phyloP scores from a whole-genome alignment of 1,284 basidiomycete species.

The Moesziomyces parantarcticus region DNA sequence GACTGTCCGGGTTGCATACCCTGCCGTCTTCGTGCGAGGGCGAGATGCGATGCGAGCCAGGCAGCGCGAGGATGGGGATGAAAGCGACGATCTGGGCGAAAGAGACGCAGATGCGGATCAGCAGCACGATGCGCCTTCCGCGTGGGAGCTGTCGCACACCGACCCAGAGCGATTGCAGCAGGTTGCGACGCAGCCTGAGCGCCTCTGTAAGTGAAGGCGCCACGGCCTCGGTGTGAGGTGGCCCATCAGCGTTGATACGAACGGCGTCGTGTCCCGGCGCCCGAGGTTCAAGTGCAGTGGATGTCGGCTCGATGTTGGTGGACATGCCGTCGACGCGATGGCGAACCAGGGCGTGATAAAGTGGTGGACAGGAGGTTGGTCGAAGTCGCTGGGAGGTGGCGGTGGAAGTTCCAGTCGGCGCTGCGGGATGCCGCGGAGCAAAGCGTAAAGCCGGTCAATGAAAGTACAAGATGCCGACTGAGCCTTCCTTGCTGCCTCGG shows the following conservation, averaged over 20 bases:
- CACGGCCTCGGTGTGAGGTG: background rate
- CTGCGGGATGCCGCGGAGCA: background rate
- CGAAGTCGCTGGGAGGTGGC: no score
- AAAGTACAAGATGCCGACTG: background rate
- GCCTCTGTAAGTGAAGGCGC: constrained; percentile 41
- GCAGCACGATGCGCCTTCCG: constrained; percentile 33
- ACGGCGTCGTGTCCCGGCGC: background rate
- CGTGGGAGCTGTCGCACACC: constrained; percentile 40
- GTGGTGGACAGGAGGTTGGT: background rate
- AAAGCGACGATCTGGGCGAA: constrained; percentile 45
- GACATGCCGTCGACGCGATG: constrained; percentile 20
- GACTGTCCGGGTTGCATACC: constrained; percentile 46
- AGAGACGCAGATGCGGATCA: constrained; percentile 28
- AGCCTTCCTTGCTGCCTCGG: background rate
- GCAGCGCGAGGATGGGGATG: constrained; percentile 34
- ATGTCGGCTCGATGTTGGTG: constrained; percentile 12
- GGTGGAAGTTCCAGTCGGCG: no score
- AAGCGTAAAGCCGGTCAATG: background rate
- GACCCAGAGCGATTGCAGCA: constrained; percentile 34
- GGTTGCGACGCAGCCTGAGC: constrained; percentile 38
- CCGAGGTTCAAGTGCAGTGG: background rate
- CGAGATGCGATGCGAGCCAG: constrained; percentile 24
- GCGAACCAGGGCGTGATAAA: background rate
- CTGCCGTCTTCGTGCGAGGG: constrained; percentile 18
- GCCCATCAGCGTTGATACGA: background rate